These are phyloP conservation scores for Diospyros kaki DNA, from an alignment of 148 eudicot species.

Conservation along the genomic window DNA sequence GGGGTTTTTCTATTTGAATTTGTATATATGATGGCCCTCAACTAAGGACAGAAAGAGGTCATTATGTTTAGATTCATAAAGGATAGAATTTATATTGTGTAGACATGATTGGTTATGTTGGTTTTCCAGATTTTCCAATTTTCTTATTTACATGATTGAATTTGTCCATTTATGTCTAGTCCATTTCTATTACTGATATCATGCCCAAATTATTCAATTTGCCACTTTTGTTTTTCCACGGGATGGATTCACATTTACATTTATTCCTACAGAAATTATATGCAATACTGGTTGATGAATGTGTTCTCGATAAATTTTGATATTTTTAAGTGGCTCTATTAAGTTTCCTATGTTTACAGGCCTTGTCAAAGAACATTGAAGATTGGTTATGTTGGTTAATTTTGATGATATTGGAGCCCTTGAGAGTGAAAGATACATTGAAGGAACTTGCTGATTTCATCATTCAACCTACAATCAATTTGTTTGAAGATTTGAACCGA, in stretches of 20 bases:
- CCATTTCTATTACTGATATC: background rate
- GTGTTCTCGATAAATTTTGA: background rate
- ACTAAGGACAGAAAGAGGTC: background rate
- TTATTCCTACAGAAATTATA: background rate
- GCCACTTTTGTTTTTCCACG: background rate
- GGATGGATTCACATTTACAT: background rate
- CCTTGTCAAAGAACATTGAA: slow-evolving; percentile 64
- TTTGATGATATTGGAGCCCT: slow-evolving; percentile 90
- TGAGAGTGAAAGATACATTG: slow-evolving; percentile 78
- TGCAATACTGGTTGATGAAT: background rate
- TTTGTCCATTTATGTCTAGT: background rate
- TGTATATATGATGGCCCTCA: too few species aligned
- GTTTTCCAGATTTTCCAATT: background rate
- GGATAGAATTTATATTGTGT: background rate
- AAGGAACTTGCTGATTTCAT: slow-evolving; percentile 52
- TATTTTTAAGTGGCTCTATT: background rate
- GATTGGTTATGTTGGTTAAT: too few species aligned
- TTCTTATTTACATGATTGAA: background rate
- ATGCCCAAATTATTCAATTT: background rate
- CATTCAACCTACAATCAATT: too few species aligned
- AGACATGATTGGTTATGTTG: background rate
- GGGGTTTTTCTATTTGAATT: too few species aligned
- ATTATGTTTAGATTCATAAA: background rate
- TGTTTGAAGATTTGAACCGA: too few species aligned
- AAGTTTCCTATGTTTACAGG: slow-evolving; percentile 32